Conservation (phyloP, 192 early-diverging fungal genomes). For the Backusella australiensis region DNA sequence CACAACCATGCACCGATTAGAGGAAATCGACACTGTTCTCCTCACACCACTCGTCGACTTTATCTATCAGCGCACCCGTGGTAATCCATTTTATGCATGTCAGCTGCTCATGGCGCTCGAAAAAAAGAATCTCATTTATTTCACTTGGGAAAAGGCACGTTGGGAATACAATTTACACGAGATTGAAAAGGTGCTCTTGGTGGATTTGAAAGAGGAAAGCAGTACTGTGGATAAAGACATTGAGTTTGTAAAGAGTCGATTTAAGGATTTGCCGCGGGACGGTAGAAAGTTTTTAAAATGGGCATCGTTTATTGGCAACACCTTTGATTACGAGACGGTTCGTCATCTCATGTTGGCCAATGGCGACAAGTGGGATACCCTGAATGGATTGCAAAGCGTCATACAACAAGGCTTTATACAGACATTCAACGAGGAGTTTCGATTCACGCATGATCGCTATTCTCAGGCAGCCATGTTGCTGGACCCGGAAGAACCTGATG, state of each 20-base stretch:
- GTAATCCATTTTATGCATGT: constrained; percentile 34
- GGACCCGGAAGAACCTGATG: background rate
- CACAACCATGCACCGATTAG: constrained; percentile 26
- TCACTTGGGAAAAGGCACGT: constrained; percentile 27
- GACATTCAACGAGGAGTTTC: constrained; percentile 25
- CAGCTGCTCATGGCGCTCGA: constrained; percentile 27
- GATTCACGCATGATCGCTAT: constrained; percentile 33
- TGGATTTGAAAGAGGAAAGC: background rate
- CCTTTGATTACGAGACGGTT: constrained; percentile 28
- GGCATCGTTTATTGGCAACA: constrained; percentile 37
- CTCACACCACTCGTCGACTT: constrained; percentile 31
- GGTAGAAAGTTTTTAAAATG: constrained; percentile 32
- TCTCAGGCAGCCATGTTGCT: constrained; percentile 30
- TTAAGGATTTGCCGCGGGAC: constrained; percentile 28
- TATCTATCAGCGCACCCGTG: constrained; percentile 15
- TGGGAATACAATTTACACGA: constrained; percentile 36
- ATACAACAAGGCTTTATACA: constrained; percentile 33
- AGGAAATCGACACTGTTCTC: constrained; percentile 17
- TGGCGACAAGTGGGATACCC: constrained; percentile 4
- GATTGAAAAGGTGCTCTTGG: constrained; percentile 15
- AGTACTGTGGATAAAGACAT: constrained; percentile 14
- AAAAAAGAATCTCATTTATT: constrained; percentile 29
- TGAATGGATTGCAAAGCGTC: constrained; percentile 28
- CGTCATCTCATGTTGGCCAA: constrained; percentile 23
- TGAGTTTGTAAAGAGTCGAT: constrained; percentile 24